Evolutionary conservation across 805 yeast genomes (phyloP).

Genomic region (Kodamaea kaohsiungensis): DNA sequence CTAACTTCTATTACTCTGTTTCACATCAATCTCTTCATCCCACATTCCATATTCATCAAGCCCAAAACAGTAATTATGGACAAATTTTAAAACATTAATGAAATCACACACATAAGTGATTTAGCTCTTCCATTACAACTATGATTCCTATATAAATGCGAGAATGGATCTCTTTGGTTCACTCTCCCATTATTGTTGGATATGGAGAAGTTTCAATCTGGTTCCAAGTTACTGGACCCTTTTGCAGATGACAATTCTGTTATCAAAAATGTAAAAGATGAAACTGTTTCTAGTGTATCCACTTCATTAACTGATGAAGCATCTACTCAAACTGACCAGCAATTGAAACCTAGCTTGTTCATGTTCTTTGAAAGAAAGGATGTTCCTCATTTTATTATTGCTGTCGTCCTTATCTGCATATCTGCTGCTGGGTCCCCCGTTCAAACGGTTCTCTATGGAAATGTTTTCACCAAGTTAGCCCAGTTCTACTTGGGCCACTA

Average conservation of each 20-base stretch:
- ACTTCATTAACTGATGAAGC: neutral
- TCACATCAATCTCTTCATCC: neutral
- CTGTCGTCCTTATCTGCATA: slow-evolving; percentile 40
- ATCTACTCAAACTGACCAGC: neutral
- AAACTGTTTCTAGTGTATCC: neutral
- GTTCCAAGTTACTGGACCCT: neutral
- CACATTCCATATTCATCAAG: neutral
- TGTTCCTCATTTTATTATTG: slow-evolving; percentile 17
- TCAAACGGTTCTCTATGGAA: slow-evolving; percentile 65
- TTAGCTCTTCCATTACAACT: neutral
- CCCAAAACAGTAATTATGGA: neutral
- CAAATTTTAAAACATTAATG: neutral
- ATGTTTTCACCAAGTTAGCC: slow-evolving; percentile 48
- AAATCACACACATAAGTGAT: neutral
- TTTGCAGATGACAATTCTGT: neutral
- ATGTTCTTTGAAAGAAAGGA: slow-evolving; percentile 27
- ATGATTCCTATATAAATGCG: neutral
- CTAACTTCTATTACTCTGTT: neutral
- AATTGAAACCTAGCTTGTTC: slow-evolving; percentile 12
- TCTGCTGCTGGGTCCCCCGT: slow-evolving; percentile 63
- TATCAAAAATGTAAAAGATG: neutral
- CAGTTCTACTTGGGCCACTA: slow-evolving; percentile 31
- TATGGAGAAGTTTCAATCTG: neutral
- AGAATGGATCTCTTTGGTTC: neutral
- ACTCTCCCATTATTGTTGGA: neutral